Conservation (phyloP, 768 basidiomycete genomes). For the Chlorophyllum brunneum region DNA sequence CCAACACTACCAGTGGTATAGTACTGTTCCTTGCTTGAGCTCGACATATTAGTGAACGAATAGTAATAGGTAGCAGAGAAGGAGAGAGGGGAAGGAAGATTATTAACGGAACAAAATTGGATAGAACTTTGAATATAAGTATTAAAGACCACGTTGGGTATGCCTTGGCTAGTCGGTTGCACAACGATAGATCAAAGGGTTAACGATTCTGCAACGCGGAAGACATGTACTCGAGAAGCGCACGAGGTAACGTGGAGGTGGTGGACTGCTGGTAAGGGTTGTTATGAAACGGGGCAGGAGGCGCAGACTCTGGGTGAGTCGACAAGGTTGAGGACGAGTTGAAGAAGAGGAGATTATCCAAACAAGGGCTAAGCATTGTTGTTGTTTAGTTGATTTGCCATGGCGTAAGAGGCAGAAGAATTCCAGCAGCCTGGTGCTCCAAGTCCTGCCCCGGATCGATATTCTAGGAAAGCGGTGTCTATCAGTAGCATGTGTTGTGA, state of each 20-base stretch:
- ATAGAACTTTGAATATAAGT: conserved; percentile 38
- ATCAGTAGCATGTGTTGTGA: conserved; percentile 32
- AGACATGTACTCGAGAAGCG: conserved; percentile 39
- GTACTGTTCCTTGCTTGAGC: conserved; percentile 69
- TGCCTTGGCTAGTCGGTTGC: conserved; percentile 13
- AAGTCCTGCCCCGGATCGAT: conserved; percentile 18
- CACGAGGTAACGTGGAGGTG: conserved; percentile 48
- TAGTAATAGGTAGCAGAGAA: conserved; percentile 52
- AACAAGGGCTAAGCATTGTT: conserved; percentile 33
- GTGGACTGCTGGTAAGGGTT: conserved; percentile 26
- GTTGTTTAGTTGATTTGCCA: conserved; percentile 33
- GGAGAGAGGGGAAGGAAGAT: conserved; percentile 32
- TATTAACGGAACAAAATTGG: conserved; percentile 47
- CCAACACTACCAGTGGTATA: conserved; percentile 58
- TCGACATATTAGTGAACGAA: conserved; percentile 61
- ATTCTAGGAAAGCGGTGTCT: conserved; percentile 23
- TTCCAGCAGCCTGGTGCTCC: conserved; percentile 8
- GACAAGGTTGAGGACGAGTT: conserved; percentile 11
- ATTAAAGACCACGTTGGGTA: conserved; percentile 21
- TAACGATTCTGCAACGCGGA: conserved; percentile 37
- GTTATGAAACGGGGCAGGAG: conserved; percentile 29
- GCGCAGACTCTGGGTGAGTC: conserved; percentile 16
- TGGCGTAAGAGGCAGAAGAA: conserved; percentile 16
- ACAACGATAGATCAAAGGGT: conserved; percentile 33
- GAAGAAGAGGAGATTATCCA: conserved; percentile 22